Percentiles rank a stretch among this genome's conserved stretches.
Evolutionary conservation across 306 rosid genomes (phyloP).

Genomic region (Corylus avellana): DNA sequence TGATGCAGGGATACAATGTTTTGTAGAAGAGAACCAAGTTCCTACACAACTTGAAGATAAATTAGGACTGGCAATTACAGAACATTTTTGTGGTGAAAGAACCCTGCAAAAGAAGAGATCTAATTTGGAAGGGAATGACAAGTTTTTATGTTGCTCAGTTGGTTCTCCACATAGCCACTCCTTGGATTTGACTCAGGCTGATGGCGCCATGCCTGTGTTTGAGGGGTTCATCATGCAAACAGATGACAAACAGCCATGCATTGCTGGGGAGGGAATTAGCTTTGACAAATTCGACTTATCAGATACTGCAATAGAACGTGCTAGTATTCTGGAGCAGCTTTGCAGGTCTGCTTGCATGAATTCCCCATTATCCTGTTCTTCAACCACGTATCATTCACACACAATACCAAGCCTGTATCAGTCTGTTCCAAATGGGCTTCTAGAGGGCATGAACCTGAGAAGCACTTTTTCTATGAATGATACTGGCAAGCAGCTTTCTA

Average conservation of each 20-base stretch:
- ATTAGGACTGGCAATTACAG: conserved; percentile 32
- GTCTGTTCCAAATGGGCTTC: conserved; percentile 76
- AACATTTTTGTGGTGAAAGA: conserved; percentile 37
- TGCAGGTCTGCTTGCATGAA: conserved; percentile 58
- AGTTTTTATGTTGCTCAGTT: conserved; percentile 36
- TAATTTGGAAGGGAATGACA: conserved; percentile 33
- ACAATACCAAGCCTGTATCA: conserved; percentile 28
- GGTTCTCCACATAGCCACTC: conserved; percentile 39
- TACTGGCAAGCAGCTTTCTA: conserved; percentile 25
- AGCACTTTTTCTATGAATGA: conserved; percentile 37
- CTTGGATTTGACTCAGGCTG: conserved; percentile 42
- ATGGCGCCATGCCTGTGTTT: conserved; percentile 60
- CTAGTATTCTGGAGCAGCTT: conserved; percentile 51
- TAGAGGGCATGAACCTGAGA: conserved; percentile 51
- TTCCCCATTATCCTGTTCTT: conserved; percentile 59
- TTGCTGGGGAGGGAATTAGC: conserved; percentile 40
- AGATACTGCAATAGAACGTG: conserved; percentile 42
- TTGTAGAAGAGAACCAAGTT: conserved; percentile 34
- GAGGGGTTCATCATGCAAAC: conserved; percentile 70
- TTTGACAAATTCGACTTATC: conserved; percentile 51
- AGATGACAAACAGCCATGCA: conserved; percentile 49
- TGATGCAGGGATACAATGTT: conserved; percentile 30
- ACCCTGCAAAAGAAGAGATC: conserved; percentile 35
- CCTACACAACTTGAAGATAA: conserved; percentile 27
- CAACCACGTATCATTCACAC: conserved; percentile 43